Evolutionary conservation across 441 rosid species (phyloP), one percentile per base, ranked within the genome.

Genomic region (Gossypium trilobum): DNA sequence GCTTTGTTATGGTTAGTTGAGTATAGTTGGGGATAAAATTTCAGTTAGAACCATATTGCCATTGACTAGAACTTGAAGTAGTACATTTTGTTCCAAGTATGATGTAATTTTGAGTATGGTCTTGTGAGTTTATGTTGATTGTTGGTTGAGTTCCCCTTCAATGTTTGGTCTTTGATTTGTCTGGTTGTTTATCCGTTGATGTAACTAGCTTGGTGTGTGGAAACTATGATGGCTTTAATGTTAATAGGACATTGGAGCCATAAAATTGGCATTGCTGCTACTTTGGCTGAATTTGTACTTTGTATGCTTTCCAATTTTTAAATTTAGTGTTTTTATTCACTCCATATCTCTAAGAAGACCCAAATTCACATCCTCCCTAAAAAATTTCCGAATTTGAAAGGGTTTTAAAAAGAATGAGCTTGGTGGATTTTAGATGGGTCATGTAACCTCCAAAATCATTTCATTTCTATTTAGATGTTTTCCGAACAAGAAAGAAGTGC

Each of bases 21-120:
- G 62, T 39, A 44, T 62, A 1, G 72, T 29, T 51, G 27, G 60
- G 59, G 16, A 2, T 17, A 29, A 36, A 55, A 8, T 27, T 74
- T 39, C 54, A 5, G 16, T 61, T n/a, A 8, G 63, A 27, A 51
- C 25, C 3, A 19, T 68, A n/a, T 25, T 25, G 19, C 25, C 70
- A 69, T 78, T 75, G 71, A 67, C 70, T 36, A 20, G 66, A 59
- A 31, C 39, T 17, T 70, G 22, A 57, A 48, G 46, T 31, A 27
- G 10, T 42, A 42, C 61, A 61, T 66, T 58, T 19, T 71, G 68
- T 68, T 68, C 61, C 8, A 2, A 58, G 9, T 2, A 17, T 11
- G 58, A 16, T 54, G 31, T 27, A 9, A 19, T 36, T 54, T 33
- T 36, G 20, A 14, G 31, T 72, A 11, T 23, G 5, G 46, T 67